Conservation (phyloP, 2,329 filamentous ascomycete species). For the Xylariales sp. region DNA sequence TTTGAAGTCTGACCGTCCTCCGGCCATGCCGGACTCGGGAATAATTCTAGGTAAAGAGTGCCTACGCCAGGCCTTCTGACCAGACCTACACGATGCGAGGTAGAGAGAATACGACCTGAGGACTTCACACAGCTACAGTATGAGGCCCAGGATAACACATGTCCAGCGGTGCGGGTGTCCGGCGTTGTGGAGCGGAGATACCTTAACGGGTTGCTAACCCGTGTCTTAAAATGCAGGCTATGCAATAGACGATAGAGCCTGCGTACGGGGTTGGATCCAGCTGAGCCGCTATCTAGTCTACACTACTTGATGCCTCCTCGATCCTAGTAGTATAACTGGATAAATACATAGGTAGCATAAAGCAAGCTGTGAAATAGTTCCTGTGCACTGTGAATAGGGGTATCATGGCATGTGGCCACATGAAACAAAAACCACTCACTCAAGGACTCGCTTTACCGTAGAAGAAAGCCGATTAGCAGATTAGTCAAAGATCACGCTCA, state of each 20-base stretch:
- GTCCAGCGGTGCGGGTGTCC: slow-evolving; percentile 1
- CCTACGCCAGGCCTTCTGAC: too few relatives aligned
- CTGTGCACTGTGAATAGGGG: neutral
- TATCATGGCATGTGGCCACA: neutral
- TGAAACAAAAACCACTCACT: neutral
- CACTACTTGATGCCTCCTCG: neutral
- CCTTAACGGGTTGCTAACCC: neutral
- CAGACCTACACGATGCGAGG: neutral
- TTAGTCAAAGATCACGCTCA: neutral
- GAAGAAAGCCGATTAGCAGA: neutral
- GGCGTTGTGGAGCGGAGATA: slow-evolving; percentile 2
- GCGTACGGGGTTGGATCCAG: neutral
- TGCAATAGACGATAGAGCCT: neutral
- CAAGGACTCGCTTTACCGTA: neutral
- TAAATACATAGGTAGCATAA: neutral
- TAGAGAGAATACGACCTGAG: neutral
- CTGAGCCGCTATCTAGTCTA: neutral
- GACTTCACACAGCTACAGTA: slow-evolving; percentile 1
- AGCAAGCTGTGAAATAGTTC: neutral
- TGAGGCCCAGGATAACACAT: slow-evolving; percentile 16
- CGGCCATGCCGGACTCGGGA: slow-evolving; percentile 13
- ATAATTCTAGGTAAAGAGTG: neutral
- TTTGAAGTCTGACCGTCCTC: slow-evolving; percentile 6
- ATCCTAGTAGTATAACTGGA: neutral
- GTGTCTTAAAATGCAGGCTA: neutral